These are phyloP conservation scores for Babesia sp. DNA, from an alignment of 169 alveolate genomes.

Conservation along the genomic window DNA sequence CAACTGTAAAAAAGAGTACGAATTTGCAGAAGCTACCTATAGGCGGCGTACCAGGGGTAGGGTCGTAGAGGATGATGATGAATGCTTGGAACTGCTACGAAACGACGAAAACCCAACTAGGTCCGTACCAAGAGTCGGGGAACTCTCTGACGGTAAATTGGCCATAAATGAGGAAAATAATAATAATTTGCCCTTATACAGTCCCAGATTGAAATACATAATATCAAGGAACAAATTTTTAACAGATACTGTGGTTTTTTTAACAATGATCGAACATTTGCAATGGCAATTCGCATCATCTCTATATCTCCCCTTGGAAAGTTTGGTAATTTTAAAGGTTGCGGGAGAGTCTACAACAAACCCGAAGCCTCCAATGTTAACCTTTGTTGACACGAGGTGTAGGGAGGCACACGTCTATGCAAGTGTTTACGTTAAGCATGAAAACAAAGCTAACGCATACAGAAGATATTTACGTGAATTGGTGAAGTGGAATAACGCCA, in stretches of 20 bases:
- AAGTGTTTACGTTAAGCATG: neutral
- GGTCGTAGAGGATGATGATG: slow-evolving; percentile 13
- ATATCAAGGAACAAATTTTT: slow-evolving; percentile 1
- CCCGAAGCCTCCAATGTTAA: slow-evolving; percentile 26
- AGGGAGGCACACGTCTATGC: neutral
- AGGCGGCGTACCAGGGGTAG: slow-evolving; percentile 27
- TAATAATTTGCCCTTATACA: neutral
- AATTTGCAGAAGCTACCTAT: slow-evolving; percentile 33
- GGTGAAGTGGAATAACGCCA: neutral
- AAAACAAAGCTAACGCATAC: neutral
- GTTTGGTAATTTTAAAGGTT: slow-evolving; percentile 7
- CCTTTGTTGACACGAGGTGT: slow-evolving; percentile 18
- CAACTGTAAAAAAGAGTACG: slow-evolving; percentile 43
- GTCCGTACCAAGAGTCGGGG: neutral
- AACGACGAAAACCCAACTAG: neutral
- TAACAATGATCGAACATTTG: slow-evolving; percentile 27
- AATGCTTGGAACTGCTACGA: neutral
- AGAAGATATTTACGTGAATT: neutral
- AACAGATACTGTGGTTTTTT: slow-evolving; percentile 28
- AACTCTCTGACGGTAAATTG: neutral
- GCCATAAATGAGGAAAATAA: neutral
- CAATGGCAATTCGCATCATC: slow-evolving; percentile 37
- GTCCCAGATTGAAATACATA: neutral
- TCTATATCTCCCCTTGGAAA: slow-evolving; percentile 23
- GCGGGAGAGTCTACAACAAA: slow-evolving; percentile 34